A percentile compares a stretch with the other conserved stretches of the same genome.
These are phyloP conservation scores for Eustoma russellianum DNA, from an alignment of 257 asterid genomes.

Conservation along the genomic window DNA sequence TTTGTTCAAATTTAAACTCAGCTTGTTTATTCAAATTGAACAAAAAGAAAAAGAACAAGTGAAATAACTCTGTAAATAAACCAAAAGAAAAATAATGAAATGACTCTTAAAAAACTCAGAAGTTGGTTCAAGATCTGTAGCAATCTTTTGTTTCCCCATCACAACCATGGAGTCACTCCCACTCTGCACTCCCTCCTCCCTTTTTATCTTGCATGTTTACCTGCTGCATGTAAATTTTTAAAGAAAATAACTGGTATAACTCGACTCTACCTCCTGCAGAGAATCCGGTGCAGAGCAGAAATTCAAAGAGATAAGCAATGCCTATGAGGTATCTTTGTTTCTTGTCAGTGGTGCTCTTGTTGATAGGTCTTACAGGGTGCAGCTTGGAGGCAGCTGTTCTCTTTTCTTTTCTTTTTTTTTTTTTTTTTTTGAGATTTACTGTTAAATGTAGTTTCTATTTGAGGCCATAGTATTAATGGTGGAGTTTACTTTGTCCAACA, in stretches of 20 bases:
- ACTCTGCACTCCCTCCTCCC: neutral
- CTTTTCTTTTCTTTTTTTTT: neutral
- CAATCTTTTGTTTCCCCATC: too few relatives aligned
- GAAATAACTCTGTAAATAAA: too few relatives aligned
- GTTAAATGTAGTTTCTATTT: too few relatives aligned
- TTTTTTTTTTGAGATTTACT: too few relatives aligned
- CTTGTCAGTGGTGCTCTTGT: neutral
- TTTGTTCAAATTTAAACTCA: too few relatives aligned
- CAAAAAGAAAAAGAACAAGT: too few relatives aligned
- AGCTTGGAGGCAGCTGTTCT: neutral
- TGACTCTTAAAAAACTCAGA: too few relatives aligned
- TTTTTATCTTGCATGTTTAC: neutral
- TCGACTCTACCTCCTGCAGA: constrained; percentile 28
- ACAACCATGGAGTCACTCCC: too few relatives aligned
- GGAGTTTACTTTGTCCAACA: constrained; percentile 22
- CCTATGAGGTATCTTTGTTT: constrained; percentile 75
- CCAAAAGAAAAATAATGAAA: too few relatives aligned
- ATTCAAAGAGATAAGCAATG: constrained; percentile 94
- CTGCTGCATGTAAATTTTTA: neutral
- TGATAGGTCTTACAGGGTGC: constrained; percentile 2
- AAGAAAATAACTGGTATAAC: constrained; percentile 11
- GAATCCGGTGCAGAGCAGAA: constrained; percentile 92
- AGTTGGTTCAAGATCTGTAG: too few relatives aligned
- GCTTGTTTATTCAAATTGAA: too few relatives aligned
- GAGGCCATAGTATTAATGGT: constrained; percentile 6